A percentile compares a stretch with the other conserved stretches of the same genome.
These are phyloP conservation scores for Pezicula rhizophila DNA, from an alignment of 2,329 filamentous ascomycete species.

Conservation along the genomic window DNA sequence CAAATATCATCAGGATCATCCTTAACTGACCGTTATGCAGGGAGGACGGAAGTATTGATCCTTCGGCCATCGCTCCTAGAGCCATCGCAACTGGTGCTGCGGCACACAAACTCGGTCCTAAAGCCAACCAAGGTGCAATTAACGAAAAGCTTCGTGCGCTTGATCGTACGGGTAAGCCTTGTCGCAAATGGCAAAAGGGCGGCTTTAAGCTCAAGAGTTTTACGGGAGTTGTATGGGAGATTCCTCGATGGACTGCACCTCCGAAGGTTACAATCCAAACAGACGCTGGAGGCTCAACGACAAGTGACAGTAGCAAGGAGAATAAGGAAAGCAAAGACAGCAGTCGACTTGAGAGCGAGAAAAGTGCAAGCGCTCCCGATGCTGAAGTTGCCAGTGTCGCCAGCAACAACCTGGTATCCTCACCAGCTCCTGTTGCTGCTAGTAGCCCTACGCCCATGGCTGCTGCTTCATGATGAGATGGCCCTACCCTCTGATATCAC, in stretches of 20 bases:
- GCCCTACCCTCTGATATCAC: not conserved
- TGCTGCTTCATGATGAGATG: constrained; percentile 8
- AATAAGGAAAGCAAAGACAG: constrained; percentile 58
- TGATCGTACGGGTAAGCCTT: constrained; percentile 85
- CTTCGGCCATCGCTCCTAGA: constrained; percentile 38
- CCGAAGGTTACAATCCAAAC: constrained; percentile 44
- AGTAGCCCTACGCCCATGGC: constrained; percentile 7
- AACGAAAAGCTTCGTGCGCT: constrained; percentile 93
- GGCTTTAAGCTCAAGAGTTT: constrained; percentile 85
- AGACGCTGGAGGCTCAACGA: constrained; percentile 38
- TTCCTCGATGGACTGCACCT: constrained; percentile 77
- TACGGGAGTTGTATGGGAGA: constrained; percentile 77
- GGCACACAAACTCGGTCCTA: constrained; percentile 82
- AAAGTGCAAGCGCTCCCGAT: constrained; percentile 52
- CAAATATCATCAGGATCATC: constrained; percentile 5
- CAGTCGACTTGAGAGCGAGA: constrained; percentile 45
- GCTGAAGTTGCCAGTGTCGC: constrained; percentile 52
- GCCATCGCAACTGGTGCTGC: constrained; percentile 35
- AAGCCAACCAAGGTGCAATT: constrained; percentile 94
- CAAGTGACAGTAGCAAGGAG: constrained; percentile 53
- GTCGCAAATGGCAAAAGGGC: constrained; percentile 83
- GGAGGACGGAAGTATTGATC: constrained; percentile 58
- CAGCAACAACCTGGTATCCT: constrained; percentile 32
- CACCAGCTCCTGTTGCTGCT: constrained; percentile 37
- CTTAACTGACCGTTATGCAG: constrained; percentile 34